Base-by-base conservation (phyloP, 805 yeast genomes). In the Zygoascus bituminiphila region DNA sequence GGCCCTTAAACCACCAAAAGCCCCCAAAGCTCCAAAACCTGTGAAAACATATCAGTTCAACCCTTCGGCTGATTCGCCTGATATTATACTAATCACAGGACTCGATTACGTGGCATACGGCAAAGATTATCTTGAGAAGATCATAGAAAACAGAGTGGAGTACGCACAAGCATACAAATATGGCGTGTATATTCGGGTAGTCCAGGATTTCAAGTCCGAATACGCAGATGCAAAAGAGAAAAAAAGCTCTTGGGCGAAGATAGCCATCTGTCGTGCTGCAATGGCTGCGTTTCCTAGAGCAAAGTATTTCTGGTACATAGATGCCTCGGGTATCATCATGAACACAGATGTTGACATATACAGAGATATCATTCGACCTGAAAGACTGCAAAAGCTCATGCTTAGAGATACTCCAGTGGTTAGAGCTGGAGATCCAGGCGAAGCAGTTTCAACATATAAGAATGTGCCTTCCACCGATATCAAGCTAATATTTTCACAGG, bases 231-330 rank as follows among this genome's bases (percentile, higher is more conserved):
- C 58, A 14, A 37, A 46, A 39, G 49, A 52, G 47, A 53, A 53
- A 36, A 23, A 41, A 15, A 26, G 52, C 25, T 54, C 78, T 24
- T 85, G 95, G 93, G 75, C 79, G 26, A 78, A 81, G 54, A 59
- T 82, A 24, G 75, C 77, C 49, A 63, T 81, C 37, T 63, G 87
- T 62, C 75, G 94, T 52, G 93, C 89, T 39, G 97, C 98, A n/a
- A 80, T 91, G 82, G 78, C 77, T 63, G 93, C 95, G 0, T 88
- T 88, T 70, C 98, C 98, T 1, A 72, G 81, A 43, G 84, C 96
- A n/a, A 79, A 86, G 62, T 84, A 87, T 72, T 82, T 89, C 60
- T 86, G 97, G 93, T 89, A 80, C 60, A 62, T 93, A 40, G 96
- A 87, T 62, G 61, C 57, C 42, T 79, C 82, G 58, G 79, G 91